Conservation (phyloP, 345 rosid genomes). For the Populus simonii region DNA sequence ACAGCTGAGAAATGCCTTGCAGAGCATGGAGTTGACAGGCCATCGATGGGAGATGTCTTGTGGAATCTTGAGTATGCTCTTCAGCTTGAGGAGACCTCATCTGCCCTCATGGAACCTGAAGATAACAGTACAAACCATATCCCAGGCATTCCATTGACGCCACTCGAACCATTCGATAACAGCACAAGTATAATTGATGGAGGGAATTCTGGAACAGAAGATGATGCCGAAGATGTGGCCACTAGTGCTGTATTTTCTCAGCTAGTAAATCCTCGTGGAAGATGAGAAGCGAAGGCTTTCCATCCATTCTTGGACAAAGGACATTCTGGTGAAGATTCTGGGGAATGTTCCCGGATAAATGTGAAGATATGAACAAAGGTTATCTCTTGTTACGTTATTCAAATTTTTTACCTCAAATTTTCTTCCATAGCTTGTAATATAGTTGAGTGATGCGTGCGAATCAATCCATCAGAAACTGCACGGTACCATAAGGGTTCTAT, state of each 20-base stretch:
- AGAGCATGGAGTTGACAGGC: constrained; percentile 89
- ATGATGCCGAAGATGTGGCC: constrained; percentile 81
- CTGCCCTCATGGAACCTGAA: constrained; percentile 85
- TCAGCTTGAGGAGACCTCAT: constrained; percentile 89
- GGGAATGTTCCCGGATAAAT: constrained; percentile 16
- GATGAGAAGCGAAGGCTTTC: constrained; percentile 37
- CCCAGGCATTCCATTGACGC: constrained; percentile 73
- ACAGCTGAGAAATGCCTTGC: constrained; percentile 98
- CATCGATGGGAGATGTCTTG: constrained; percentile 95
- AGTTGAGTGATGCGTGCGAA: constrained; percentile 32
- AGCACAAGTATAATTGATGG: constrained; percentile 74
- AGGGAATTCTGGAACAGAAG: constrained; percentile 55
- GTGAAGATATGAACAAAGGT: constrained; percentile 17
- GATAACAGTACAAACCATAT: constrained; percentile 97
- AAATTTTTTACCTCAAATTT: constrained; percentile 27
- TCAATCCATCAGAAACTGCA: constrained; percentile 18
- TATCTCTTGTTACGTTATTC: constrained; percentile 14
- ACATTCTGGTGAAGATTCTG: constrained; percentile 13
- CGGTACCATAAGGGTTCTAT: constrained; percentile 21
- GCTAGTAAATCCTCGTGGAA: constrained; percentile 96
- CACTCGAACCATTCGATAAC: constrained; percentile 84
- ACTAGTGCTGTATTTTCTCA: constrained; percentile 96
- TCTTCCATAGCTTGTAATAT: constrained; percentile 34
- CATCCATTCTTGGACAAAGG: constrained; percentile 6
- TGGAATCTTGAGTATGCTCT: constrained; percentile 97